Percentiles rank a stretch among this genome's conserved stretches.
Evolutionary conservation across 176 grass and related monocot species (phyloP).

Genomic region (Bonia amplexicaulis): DNA sequence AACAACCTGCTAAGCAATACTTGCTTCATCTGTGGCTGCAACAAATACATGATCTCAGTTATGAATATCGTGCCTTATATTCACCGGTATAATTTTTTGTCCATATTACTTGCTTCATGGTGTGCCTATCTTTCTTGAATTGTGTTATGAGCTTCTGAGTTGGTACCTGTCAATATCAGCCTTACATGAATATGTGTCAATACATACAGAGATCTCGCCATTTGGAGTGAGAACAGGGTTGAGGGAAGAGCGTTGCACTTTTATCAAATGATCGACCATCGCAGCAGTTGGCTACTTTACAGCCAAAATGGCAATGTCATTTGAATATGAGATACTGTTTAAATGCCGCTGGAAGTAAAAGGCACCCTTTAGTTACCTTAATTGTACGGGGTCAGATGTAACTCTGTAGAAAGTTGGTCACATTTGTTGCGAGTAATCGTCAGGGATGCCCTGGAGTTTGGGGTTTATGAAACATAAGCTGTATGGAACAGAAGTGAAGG

Average conservation of each 20-base stretch:
- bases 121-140: neutral
- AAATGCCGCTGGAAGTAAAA: neutral
- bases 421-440: neutral
- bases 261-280: neutral
- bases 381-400: neutral
- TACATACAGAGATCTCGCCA: neutral
- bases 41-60: constrained; percentile 7
- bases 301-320: neutral
- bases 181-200: neutral
- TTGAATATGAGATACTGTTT: neutral
- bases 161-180: neutral
- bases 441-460: neutral
- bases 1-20: constrained; percentile 32
- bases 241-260: neutral
- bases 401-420: neutral
- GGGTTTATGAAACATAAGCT: neutral
- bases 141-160: neutral
- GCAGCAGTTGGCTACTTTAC: neutral
- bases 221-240: neutral
- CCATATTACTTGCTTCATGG: neutral
- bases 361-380: neutral
- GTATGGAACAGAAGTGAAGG: neutral
- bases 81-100: neutral
- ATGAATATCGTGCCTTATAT: neutral
- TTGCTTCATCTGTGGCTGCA: constrained; percentile 32